These are phyloP conservation scores for Nitzschia sp. DNA, from an alignment of 108 stramenopile genomes.

Conservation along the genomic window DNA sequence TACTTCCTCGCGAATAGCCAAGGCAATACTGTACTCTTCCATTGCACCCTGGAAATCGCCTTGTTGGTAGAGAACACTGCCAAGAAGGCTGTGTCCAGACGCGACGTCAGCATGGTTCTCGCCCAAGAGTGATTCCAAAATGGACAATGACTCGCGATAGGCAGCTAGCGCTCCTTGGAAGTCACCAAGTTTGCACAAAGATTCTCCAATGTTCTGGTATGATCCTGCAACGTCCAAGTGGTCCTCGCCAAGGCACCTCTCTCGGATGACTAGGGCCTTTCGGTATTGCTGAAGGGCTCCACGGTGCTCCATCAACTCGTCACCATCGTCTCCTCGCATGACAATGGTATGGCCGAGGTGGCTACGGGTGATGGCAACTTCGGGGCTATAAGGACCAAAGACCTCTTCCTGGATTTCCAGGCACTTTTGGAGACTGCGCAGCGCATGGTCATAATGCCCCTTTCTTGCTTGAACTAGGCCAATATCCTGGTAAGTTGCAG, in stretches of 20 bases:
- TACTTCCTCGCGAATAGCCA: constrained; percentile 39
- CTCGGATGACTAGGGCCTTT: constrained; percentile 46
- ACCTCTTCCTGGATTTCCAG: constrained; percentile 42
- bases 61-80: constrained; percentile 36
- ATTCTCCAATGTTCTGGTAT: constrained; percentile 42
- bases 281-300: constrained; percentile 44
- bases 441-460: constrained; percentile 31
- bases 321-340: constrained; percentile 32
- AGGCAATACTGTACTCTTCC: constrained; percentile 33
- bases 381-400: constrained; percentile 37
- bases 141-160: constrained; percentile 40
- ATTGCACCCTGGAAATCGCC: constrained; percentile 47
- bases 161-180: constrained; percentile 42
- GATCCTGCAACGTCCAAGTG: constrained; percentile 42
- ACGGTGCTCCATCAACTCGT: constrained; percentile 34
- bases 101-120: constrained; percentile 49
- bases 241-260: constrained; percentile 36
- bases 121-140: constrained; percentile 38
- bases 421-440: constrained; percentile 30
- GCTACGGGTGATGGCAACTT: constrained; percentile 46
- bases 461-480: constrained; percentile 30
- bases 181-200: constrained; percentile 39
- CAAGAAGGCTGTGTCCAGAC: constrained; percentile 27
- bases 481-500: constrained; percentile 38
- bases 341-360: constrained; percentile 36